phyloP scores from a whole-genome alignment of 1,139 yeast genomes.

The Diutina mesorugosa region DNA sequence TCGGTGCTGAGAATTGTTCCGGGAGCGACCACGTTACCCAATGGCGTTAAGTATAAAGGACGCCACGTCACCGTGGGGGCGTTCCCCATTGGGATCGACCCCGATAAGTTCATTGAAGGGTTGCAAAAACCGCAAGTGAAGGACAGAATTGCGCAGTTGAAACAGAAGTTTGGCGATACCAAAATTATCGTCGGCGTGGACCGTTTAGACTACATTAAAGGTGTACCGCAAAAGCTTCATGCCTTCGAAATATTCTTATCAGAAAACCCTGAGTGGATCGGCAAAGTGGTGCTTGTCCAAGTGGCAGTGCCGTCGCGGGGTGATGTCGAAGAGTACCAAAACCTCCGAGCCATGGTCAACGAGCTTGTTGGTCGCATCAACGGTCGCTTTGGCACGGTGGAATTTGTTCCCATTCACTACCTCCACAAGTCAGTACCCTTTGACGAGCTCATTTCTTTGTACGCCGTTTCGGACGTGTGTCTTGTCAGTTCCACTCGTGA shows the following conservation, averaged over 20 bases:
- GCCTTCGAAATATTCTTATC: conserved; percentile 87
- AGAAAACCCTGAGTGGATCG: conserved; percentile 97
- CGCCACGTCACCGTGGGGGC: conserved; percentile 83
- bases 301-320: conserved; percentile 98
- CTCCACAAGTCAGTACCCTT: conserved; percentile 88
- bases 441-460: conserved; percentile 80
- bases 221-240: conserved; percentile 92
- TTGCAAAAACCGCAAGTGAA: conserved; percentile 50
- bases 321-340: conserved; percentile 96
- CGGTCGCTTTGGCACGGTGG: conserved; percentile 93
- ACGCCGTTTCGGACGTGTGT: conserved; percentile 81
- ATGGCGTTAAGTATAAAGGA: conserved; percentile 68
- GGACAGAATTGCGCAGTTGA: conserved; percentile 50
- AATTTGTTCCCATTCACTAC: conserved; percentile 94
- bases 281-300: conserved; percentile 90
- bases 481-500: conserved; percentile 90
- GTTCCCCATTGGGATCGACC: conserved; percentile 97
- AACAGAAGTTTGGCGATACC: conserved; percentile 48
- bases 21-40: conserved; percentile 75
- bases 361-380: conserved; percentile 95
- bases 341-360: conserved; percentile 84
- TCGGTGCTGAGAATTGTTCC: conserved; percentile 76
- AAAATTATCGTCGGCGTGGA: conserved; percentile 94
- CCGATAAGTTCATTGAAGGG: conserved; percentile 79
- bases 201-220: conserved; percentile 89